Base-by-base conservation (phyloP, 2,329 filamentous ascomycete genomes). In the Cladosporium sp. region DNA sequence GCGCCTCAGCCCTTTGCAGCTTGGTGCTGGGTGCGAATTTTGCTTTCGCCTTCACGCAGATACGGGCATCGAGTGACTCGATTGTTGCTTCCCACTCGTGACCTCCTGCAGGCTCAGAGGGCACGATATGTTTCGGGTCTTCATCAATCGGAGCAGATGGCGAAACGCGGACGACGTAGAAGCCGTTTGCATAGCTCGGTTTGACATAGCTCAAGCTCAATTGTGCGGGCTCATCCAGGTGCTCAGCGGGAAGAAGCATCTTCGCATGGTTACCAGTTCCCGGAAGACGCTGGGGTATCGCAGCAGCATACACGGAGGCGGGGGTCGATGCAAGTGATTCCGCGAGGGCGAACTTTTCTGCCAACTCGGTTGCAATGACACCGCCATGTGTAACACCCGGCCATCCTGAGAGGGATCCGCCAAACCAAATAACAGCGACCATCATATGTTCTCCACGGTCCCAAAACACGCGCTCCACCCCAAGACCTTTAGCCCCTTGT, bases 381-480 rank as follows among this genome's bases (percentile, higher is more conserved):
- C 89, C 89, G 56, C 89, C 89, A 73, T 93, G 89, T 52, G 85
- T 83, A 39, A 89, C 77, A 12, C 82, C 80, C 1, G 88, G 88
- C 86, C 87, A 92, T 3, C 89, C 88, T 48, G 80, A 77, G 19
- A 87, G 68, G 1, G 77, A 82, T n/a, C 77, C 71, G 6, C 89
- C 89, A 55, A 91, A 79, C 76, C 80, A 88, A 4, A 91, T 75
- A n/a, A 91, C 78, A 50, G 79, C 81, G 10, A 86, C 74, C 34
- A 84, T 70, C 64, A 84, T 82, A 62, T 83, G 79, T 6, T 84
- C 82, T 28, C 71, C 70, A 3, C 74, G 66, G 68, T 89, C 83
- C 77, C 80, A 83, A 68, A 89, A 91, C 1, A 88, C 73, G 64
- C 82, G 79, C 76, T 90, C 82, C 64, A 72, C 69, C 7, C 74